Base-by-base conservation (phyloP, 2,329 filamentous ascomycete genomes). In the Hirsutella minnesotensis region DNA sequence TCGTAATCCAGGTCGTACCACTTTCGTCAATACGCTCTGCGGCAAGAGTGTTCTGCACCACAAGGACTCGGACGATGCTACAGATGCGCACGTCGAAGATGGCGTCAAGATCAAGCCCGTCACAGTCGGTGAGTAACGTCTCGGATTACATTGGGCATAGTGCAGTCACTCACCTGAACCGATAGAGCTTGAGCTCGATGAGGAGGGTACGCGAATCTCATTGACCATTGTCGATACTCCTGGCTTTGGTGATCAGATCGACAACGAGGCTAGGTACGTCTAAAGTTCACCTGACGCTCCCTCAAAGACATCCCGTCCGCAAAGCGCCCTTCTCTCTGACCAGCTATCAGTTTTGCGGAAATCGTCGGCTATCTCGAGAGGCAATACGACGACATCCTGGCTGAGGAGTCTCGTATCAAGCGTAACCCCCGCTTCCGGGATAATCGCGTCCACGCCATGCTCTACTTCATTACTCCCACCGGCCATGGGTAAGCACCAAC, bases 401-500 rank as follows among this genome's bases (percentile, higher is more conserved):
- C 92, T 49, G 90, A 96, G 72, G 92, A 98, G 73, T 96, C 92
- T 58, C 87, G 92, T 74, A 98, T 98, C 77, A 98, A 98, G 86
- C 92, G 92, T 88, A 98, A 98, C 74, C 92, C 92, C 56, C 83
- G 92, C 60, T 98, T 98, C 83, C 83, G 92, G 62, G 92, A 98
- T 72, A 96, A 98, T 73, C 86, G 92, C 72, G 87, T 98, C 39
- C 92, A 98, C 62, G 92, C 89, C 54, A 81, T 98, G 64, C 82
- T 98, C 58, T 98, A 98, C 77, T 98, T 98, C 67, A 96, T 98
- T 74, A 94, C 92, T 52, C 92, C 92, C 39, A 98, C 92, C 48
- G 92, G 92, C 58, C 88, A 95, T 65, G 89, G 84, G 84, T 88
- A 73, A 59, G 78, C 33, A 8, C n/a, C 16, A 21, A 9, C 12